A percentile compares a stretch with the other conserved stretches of the same genome.
phyloP scores from a whole-genome alignment of 768 basidiomycete species.

The Serendipita indica region DNA sequence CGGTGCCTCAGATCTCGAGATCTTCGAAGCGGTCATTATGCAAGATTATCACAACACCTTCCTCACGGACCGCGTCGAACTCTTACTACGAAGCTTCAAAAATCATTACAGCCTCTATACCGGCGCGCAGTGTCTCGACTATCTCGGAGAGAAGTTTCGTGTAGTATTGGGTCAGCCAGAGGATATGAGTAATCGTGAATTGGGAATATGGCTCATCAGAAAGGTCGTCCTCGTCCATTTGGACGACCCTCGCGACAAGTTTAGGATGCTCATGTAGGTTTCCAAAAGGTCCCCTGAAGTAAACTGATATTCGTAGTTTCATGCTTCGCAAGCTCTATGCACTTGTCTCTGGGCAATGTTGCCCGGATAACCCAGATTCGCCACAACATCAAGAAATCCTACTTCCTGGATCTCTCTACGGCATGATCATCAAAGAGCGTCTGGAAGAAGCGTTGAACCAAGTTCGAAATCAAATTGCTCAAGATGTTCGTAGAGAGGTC shows the following conservation, averaged over 20 bases:
- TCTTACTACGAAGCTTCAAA: conserved; percentile 90
- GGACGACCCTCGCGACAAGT: conserved; percentile 78
- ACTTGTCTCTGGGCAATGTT: conserved; percentile 76
- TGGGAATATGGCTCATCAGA: conserved; percentile 70
- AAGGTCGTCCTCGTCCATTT: conserved; percentile 87
- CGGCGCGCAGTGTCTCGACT: conserved; percentile 82
- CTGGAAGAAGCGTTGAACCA: conserved; percentile 76
- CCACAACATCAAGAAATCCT: conserved; percentile 97
- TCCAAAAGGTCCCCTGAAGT: too few species aligned
- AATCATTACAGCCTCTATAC: conserved; percentile 67
- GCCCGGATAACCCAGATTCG: conserved; percentile 94
- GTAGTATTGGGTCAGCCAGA: conserved; percentile 83
- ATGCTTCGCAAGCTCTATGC: conserved; percentile 95
- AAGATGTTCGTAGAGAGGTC: conserved; percentile 63
- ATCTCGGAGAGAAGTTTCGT: conserved; percentile 92
- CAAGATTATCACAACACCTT: conserved; percentile 95
- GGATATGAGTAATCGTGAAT: conserved; percentile 72
- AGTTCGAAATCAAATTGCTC: conserved; percentile 49
- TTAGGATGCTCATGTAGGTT: conserved; percentile 80
- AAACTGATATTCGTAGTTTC: conserved; percentile 53
- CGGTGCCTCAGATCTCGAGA: conserved; percentile 83
- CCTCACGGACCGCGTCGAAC: conserved; percentile 90
- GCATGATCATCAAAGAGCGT: conserved; percentile 96
- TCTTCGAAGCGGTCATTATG: conserved; percentile 94
- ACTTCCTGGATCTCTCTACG: conserved; percentile 80